Base-by-base conservation (phyloP, 202 grass and related monocot genomes). In the Zizania palustris region DNA sequence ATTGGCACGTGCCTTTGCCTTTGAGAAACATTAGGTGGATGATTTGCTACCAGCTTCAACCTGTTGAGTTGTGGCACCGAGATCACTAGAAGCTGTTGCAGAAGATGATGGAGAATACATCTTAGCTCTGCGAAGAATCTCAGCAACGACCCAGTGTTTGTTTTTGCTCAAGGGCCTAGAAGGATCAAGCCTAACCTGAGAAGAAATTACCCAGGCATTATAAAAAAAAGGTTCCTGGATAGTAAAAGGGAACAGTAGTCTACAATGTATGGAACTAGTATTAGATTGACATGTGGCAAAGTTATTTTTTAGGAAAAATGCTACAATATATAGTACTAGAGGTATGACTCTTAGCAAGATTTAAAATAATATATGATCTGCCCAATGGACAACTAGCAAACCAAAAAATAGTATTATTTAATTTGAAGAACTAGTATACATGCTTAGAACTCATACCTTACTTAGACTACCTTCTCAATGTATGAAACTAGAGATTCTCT, bases 81-180 rank as follows among this genome's bases (percentile, higher is more conserved):
- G 45, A 7, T 61, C 22, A 59, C 40, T 45, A 45, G 86, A 80
- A 20, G 74, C 3, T 7, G 69, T 46, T 63, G 82, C 74, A 73
- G 67, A 35, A 55, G 84, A 48, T 72, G 84, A 88, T 38, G 80
- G 81, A 60, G 83, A 74, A 81, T 91, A 91, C 36, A 93, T 14
- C 87, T 86, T 97, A 54, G 90, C 93, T 85, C 81, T 93, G 4
- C 77, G 83, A 88, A 97, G 74, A 73, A 97, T 88, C 71, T 97
- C 90, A 54, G 90, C 87, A 50, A 97, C 90, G 34, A 85, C 75
- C 88, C 80, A 93, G 69, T 93, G 69, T 80, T 89, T 97, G 60
- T 45, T 72, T 86, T 78, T 93, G 85, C 93, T 97, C 80, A 91
- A 76, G 33, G 93, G 93, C 83, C 93, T 93, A 16, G 88, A 93